A percentile compares a stretch with the other conserved stretches of the same genome.
These are phyloP conservation scores for Naganishia vishniacii DNA, from an alignment of 768 basidiomycete genomes.

Conservation along the genomic window DNA sequence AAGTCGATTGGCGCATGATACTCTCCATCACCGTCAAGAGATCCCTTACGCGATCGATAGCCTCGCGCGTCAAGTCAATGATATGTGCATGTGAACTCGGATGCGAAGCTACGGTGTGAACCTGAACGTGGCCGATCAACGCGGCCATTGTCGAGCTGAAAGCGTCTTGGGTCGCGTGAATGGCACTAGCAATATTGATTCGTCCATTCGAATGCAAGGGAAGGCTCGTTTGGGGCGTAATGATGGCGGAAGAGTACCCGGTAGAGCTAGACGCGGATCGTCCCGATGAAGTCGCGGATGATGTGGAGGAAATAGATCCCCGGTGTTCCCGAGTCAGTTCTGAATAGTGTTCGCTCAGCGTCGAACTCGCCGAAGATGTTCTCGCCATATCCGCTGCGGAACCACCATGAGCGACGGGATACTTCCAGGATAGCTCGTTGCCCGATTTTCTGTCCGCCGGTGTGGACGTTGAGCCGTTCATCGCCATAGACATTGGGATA, in stretches of 20 bases:
- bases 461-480: not conserved
- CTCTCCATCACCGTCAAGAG: conserved; percentile 79
- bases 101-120: conserved; percentile 80
- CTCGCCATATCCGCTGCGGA: conserved; percentile 2
- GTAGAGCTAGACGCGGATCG: not conserved
- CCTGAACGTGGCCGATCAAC: conserved; percentile 94
- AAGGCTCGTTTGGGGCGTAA: not conserved
- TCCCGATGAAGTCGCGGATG: conserved; percentile 11
- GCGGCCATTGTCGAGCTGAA: conserved; percentile 76
- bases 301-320: conserved; percentile 14
- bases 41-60: conserved; percentile 87
- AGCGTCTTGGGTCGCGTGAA: conserved; percentile 11
- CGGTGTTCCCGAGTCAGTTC: conserved; percentile 1
- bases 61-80: conserved; percentile 90
- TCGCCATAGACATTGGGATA: not conserved
- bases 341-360: conserved; percentile 7
- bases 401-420: not conserved
- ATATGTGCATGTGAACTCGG: conserved; percentile 88
- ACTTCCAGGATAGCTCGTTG: conserved; percentile 14
- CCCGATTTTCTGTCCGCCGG: not conserved
- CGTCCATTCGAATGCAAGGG: not conserved
- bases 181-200: conserved; percentile 2
- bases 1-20: conserved; percentile 14
- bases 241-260: not conserved
- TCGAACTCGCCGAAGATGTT: not conserved